Percentiles rank a stretch among this genome's conserved stretches.
These are phyloP conservation scores for Rhodotorula sp. DNA, from an alignment of 1,284 basidiomycete species.

Conservation along the genomic window DNA sequence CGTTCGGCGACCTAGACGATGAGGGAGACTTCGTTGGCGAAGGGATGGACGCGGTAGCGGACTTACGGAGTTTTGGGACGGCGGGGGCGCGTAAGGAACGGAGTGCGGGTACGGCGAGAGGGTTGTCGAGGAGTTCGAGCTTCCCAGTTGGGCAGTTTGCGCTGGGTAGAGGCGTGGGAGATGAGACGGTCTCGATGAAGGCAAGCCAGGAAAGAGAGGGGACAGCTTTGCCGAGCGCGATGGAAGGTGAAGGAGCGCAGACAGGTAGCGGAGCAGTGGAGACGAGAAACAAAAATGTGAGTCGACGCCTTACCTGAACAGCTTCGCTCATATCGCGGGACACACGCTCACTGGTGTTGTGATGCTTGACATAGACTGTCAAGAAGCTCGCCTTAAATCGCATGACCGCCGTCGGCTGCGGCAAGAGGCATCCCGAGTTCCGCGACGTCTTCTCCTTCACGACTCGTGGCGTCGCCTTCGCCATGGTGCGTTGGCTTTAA, in stretches of 20 bases:
- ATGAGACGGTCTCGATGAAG: not conserved
- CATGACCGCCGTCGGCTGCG: conserved; percentile 14
- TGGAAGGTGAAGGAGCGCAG: not conserved
- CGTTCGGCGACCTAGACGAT: not conserved
- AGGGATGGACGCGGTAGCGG: conserved; percentile 9
- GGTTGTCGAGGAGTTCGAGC: conserved; percentile 25
- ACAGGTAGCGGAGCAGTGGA: conserved; percentile 2
- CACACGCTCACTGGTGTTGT: no score
- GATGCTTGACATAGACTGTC: conserved; percentile 6
- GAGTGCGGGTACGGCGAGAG: not conserved
- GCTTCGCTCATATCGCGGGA: no score
- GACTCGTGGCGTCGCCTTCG: conserved; percentile 31
- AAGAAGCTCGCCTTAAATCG: conserved; percentile 23
- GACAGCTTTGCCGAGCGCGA: not conserved
- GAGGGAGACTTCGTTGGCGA: conserved; percentile 10
- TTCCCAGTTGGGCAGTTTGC: conserved; percentile 25
- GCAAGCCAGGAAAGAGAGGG: not conserved
- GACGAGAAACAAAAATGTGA: conserved; percentile 33
- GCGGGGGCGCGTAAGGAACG: not conserved
- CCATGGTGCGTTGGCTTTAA: conserved; percentile 23
- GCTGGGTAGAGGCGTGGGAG: not conserved
- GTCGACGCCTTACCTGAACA: not conserved
- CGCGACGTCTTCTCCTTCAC: conserved; percentile 31
- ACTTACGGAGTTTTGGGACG: conserved; percentile 14
- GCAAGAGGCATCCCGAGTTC: conserved; percentile 19